Base-by-base conservation (phyloP, 2,329 filamentous ascomycete species). In the Madurella fahalii region DNA sequence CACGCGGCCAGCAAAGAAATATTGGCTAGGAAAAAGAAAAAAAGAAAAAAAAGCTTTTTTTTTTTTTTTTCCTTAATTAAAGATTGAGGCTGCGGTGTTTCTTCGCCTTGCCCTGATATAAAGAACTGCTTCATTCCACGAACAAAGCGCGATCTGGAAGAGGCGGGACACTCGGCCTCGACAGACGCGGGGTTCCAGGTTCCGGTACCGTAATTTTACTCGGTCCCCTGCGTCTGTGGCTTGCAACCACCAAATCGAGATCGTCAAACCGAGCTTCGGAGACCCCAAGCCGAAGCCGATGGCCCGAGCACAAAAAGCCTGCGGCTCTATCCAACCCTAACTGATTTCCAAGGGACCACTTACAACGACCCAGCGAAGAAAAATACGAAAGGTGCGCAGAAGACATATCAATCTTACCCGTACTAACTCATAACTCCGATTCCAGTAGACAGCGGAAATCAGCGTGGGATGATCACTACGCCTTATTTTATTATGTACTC, bases 241-340 rank as follows among this genome's bases (percentile, higher is more conserved):
- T 12, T 16, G 20, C 48, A 44, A 31, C 30, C n/a, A 17, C 52
- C 37, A 54, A 50, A 54, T 47, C 53, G 43, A 37, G 39, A 54
- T 54, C 47, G 47, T 51, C 53, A 16, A 16, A 41, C 25, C 25
- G 25, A 25, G 25, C 25, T 25, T 25, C 25, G 25, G 25, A 7
- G 25, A 25, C 25, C 25, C 25, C 25, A 25, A 7, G 25, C 25
- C 25, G 25, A 25, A 25, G 25, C 25, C 25, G 25, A 25, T 25
- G 7, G 25, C 25, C 25, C 3, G 7, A 25, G 25, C 25, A 25
- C 25, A 25, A 25, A 25, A 25, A 4, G 25, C 25, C 25, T 7
- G 25, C 25, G 25, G 25, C 4, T 25, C 25, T 7, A 25, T 25
- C 25, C 25, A 7, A 25, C 25, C n/a, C n/a, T n/a, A n/a, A n/a